Evolutionary conservation across 495 filamentous ascomycete species (phyloP).

Genomic region (Cercophora scortea): DNA sequence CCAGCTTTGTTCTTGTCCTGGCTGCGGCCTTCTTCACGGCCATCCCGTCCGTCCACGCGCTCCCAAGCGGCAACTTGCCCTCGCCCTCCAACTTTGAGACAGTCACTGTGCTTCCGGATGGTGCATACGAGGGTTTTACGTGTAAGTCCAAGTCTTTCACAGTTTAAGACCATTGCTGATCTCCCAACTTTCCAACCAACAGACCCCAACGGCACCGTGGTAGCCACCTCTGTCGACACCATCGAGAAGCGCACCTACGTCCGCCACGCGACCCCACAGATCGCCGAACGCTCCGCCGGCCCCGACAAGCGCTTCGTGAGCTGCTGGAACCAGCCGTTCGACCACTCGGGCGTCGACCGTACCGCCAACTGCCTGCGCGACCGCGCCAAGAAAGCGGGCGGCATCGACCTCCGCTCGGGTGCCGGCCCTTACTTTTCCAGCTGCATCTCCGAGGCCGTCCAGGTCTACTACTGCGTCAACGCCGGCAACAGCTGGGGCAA

Average conservation of each 20-base stretch:
- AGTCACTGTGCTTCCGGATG: neutral
- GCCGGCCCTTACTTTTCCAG: neutral
- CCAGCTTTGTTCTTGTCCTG: neutral
- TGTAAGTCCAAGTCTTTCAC: neutral
- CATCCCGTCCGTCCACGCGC: neutral
- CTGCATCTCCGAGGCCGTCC: neutral
- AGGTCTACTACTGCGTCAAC: conserved; percentile 3
- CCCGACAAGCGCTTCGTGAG: neutral
- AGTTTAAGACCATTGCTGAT: neutral
- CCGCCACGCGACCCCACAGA: neutral
- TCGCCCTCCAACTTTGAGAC: neutral
- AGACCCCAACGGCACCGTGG: neutral
- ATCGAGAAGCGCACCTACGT: neutral
- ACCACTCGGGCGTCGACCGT: neutral
- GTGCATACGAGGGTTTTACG: neutral
- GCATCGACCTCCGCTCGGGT: neutral
- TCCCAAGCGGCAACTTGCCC: neutral
- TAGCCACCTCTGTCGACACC: neutral
- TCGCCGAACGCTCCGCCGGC: neutral
- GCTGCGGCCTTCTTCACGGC: neutral
- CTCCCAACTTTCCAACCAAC: neutral
- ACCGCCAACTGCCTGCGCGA: neutral
- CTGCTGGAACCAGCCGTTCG: neutral
- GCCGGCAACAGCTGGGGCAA: neutral
- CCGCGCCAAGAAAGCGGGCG: neutral